Conservation (phyloP, 352 stramenopile genomes). For the Halophytophthora polymorphica region DNA sequence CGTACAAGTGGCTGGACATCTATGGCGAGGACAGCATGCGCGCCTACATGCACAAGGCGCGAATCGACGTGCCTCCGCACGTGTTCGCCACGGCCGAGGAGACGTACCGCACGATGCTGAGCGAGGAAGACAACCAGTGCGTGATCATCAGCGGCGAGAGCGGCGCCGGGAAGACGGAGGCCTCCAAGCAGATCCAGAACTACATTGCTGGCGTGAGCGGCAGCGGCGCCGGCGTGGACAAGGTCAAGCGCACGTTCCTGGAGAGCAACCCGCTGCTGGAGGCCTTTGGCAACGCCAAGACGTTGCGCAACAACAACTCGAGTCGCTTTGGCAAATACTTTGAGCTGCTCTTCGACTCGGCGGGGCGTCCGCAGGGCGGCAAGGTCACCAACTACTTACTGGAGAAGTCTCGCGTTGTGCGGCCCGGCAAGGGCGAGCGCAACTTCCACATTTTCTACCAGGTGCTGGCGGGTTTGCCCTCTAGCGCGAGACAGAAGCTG, state of each 20-base stretch:
- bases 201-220: conserved; percentile 85
- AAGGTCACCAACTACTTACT: conserved; percentile 92
- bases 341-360: conserved; percentile 91
- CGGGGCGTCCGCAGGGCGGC: conserved; percentile 72
- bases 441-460: conserved; percentile 97
- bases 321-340: conserved; percentile 96
- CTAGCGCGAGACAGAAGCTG: conserved; percentile 63
- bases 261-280: conserved; percentile 95
- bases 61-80: conserved; percentile 85
- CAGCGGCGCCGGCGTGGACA: conserved; percentile 76
- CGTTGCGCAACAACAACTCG: conserved; percentile 94
- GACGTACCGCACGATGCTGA: conserved; percentile 86
- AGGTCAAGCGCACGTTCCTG: conserved; percentile 89
- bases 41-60: conserved; percentile 79
- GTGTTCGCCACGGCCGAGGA: conserved; percentile 86
- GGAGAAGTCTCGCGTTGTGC: conserved; percentile 90
- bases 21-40: conserved; percentile 82
- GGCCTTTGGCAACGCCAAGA: conserved; percentile 96
- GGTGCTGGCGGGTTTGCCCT: conserved; percentile 67
- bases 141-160: conserved; percentile 88
- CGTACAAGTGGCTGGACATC: conserved; percentile 90
- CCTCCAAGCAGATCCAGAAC: conserved; percentile 90
- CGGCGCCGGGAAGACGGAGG: conserved; percentile 84
- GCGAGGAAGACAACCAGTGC: conserved; percentile 88
- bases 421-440: conserved; percentile 82